Base-by-base conservation (phyloP, 2,329 filamentous ascomycete genomes). In the Stenocarpella maydis region DNA sequence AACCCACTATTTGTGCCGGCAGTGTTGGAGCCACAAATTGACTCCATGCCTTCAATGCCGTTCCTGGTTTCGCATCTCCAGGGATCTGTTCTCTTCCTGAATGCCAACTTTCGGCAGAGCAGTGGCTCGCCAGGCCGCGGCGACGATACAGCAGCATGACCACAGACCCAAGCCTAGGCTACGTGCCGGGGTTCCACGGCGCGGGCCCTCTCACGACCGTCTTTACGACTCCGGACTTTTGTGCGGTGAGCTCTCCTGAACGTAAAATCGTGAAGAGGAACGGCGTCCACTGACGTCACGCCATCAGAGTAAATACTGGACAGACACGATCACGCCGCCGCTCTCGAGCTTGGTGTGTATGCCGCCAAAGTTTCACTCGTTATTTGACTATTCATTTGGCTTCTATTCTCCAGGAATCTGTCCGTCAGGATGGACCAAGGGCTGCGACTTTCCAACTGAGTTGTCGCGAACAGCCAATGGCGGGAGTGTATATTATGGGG, bases 321-420 rank as follows among this genome's bases (percentile, higher is more conserved):
- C 34, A 5, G 53, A 67, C 52, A 67, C 65, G 4, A 41, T 41
- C 41, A 67, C 65, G 8, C 52, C 52, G 31, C 65, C 65, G 28
- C 53, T 67, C 14, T 67, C 65, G n/a, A 67, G 65, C 34, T 15
- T 39, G 17, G 28, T 67, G 7, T 67, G 65, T 39, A 67, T 67
- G 65, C 65, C 65, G 21, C 65, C 65, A n/a, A 55, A 49, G 12
- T 67, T 60, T 19, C 37, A 67, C 15, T 4, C 10, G 15, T 17
- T 67, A 21, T 67, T 21, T 31, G 71, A 53, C 34, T 73, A 73
- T 21, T 28, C n/a, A 8, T 67, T 45, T 15, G 72, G 72, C 9
- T 73, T 52, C 50, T 73, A 73, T 28, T 73, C 71, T 7, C 72
- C 72, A 2, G 72, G 54, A 17, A 73, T 73, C 10, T 73, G 72